Conservation (phyloP, 2,329 filamentous ascomycete genomes). For the Huntiella bhutanensis region DNA sequence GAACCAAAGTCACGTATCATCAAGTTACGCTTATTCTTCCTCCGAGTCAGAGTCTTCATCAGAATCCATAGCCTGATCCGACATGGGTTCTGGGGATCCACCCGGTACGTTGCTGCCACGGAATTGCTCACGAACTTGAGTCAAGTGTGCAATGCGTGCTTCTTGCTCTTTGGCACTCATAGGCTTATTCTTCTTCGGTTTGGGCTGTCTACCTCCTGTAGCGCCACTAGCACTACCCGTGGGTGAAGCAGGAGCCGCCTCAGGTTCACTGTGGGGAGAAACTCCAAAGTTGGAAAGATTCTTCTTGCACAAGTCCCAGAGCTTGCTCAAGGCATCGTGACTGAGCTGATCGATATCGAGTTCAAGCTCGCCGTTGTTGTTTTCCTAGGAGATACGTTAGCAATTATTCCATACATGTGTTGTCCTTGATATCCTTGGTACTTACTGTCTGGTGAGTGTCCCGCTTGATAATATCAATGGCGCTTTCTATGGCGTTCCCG, state of each 20-base stretch:
- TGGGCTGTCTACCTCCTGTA: conserved; percentile 20
- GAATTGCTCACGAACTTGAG: conserved; percentile 27
- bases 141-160: conserved; percentile 40
- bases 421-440: conserved; percentile 18
- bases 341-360: conserved; percentile 40
- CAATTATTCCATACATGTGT: conserved; percentile 1
- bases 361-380: conserved; percentile 39
- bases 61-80: conserved; percentile 10
- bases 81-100: conserved; percentile 11
- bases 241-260: conserved; percentile 14
- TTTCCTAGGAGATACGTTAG: conserved; percentile 25
- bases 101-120: conserved; percentile 7
- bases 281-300: conserved; percentile 22
- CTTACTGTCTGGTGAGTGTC: conserved; percentile 61
- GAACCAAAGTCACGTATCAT: not conserved
- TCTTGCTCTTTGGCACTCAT: conserved; percentile 56
- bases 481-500: conserved; percentile 55
- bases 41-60: conserved; percentile 28
- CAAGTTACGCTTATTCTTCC: conserved; percentile 23
- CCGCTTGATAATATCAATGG: conserved; percentile 76
- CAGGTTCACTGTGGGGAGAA: not conserved
- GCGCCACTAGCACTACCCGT: conserved; percentile 13
- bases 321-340: conserved; percentile 33
- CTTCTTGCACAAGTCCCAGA: conserved; percentile 28
- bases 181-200: conserved; percentile 56